Percentiles rank a stretch among this genome's conserved stretches.
phyloP scores from a whole-genome alignment of 805 yeast genomes.

The Yamadazyma ubonensis region DNA sequence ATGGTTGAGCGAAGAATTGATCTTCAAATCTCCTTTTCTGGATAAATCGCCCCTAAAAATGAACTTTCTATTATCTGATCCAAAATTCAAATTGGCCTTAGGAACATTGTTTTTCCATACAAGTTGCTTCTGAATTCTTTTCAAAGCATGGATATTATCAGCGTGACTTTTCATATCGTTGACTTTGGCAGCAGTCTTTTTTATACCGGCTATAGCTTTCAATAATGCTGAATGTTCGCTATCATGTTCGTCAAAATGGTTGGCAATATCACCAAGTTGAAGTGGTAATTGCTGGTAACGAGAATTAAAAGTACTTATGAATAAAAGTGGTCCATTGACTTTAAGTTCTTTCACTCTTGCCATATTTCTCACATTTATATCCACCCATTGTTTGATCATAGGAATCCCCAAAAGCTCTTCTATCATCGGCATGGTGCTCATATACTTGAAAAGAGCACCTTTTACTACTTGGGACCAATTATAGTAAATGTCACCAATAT shows the following conservation, averaged over 20 bases:
- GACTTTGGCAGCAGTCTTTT: constrained; percentile 54
- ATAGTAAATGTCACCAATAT: constrained; percentile 58
- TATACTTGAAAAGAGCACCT: constrained; percentile 55
- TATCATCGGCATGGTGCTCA: constrained; percentile 59
- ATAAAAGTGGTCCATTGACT: constrained; percentile 39
- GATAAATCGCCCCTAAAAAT: constrained; percentile 56
- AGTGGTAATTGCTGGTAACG: constrained; percentile 55
- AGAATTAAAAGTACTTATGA: constrained; percentile 44
- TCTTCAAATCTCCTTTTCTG: constrained; percentile 63
- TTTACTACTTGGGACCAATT: constrained; percentile 64
- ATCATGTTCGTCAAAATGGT: constrained; percentile 39
- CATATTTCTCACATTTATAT: constrained; percentile 49
- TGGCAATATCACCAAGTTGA: constrained; percentile 58
- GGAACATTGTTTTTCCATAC: constrained; percentile 48
- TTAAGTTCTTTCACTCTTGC: constrained; percentile 47
- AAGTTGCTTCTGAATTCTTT: constrained; percentile 51
- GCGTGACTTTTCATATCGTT: constrained; percentile 63
- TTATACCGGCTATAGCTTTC: constrained; percentile 55
- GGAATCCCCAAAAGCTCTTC: constrained; percentile 54
- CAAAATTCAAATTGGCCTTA: constrained; percentile 51
- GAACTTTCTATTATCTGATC: constrained; percentile 55
- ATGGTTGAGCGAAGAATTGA: constrained; percentile 51
- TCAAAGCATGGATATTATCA: constrained; percentile 55
- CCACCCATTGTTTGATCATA: constrained; percentile 57
- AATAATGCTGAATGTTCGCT: constrained; percentile 53